Conservation (phyloP, 2,329 filamentous ascomycete species). For the Paracoccidioides lutzii region DNA sequence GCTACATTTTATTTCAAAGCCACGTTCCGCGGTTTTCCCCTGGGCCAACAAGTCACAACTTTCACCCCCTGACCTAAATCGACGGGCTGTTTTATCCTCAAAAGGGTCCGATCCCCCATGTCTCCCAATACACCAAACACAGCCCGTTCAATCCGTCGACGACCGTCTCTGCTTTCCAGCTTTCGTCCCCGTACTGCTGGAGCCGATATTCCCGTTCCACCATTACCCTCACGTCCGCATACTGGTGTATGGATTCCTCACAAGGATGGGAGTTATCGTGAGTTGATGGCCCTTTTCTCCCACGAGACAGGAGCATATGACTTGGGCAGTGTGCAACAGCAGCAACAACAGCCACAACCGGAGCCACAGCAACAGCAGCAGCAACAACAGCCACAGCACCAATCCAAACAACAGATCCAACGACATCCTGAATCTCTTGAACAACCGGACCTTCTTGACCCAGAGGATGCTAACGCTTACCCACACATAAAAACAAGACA, state of each 20-base stretch:
- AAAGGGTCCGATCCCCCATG: conserved; percentile 1
- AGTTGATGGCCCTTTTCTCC: conserved; percentile 6
- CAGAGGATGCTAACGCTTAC: not conserved
- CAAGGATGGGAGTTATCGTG: conserved; percentile 7
- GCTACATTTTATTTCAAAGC: not conserved
- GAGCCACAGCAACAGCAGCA: not conserved
- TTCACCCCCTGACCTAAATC: not conserved
- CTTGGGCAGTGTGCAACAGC: not conserved
- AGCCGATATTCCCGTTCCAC: conserved; percentile 6
- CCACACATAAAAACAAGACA: conserved; percentile 1
- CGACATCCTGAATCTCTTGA: not conserved
- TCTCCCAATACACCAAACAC: conserved; percentile 3
- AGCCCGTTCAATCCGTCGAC: conserved; percentile 9
- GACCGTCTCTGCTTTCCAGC: conserved; percentile 27
- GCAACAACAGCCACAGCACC: not conserved
- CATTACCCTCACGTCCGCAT: conserved; percentile 4
- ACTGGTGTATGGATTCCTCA: conserved; percentile 8
- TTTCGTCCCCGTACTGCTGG: conserved; percentile 27
- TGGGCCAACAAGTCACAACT: not conserved
- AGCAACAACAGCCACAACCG: not conserved
- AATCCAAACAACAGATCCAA: not conserved
- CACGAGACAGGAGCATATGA: conserved; percentile 3
- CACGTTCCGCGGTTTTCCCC: not conserved
- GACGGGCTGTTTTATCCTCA: not conserved
- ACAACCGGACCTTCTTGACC: not conserved